Percentiles rank a stretch among this genome's conserved stretches.
Conservation (phyloP, 176 grass and related monocot genomes). For the Raddia distichophylla region DNA sequence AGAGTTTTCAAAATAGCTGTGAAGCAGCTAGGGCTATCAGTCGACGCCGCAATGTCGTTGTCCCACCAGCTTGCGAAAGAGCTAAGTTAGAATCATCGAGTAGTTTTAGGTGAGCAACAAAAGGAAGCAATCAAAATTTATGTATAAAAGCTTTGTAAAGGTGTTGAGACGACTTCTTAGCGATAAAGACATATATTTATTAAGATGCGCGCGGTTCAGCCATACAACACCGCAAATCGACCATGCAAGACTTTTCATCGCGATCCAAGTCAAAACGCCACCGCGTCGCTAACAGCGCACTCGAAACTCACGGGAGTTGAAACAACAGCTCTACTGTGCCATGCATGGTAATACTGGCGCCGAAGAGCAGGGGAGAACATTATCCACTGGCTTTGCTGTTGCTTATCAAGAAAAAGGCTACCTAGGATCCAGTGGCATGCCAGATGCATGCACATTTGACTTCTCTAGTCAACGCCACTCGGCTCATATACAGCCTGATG, state of each 20-base stretch:
- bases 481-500: neutral
- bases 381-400: slow-evolving; percentile 20
- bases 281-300: neutral
- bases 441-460: slow-evolving; percentile 1
- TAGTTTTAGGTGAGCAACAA: no score
- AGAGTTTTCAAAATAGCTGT: no score
- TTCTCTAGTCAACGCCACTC: neutral
- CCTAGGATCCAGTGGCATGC: neutral
- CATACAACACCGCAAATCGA: neutral
- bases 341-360: slow-evolving; percentile 11
- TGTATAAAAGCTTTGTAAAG: no score
- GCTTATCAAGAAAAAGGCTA: slow-evolving; percentile 36
- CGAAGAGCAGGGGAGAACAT: neutral
- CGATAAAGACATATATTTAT: no score
- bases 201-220: no score
- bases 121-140: no score
- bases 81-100: no score
- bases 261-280: neutral
- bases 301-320: neutral
- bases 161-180: no score
- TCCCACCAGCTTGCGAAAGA: no score
- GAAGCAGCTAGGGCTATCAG: no score
- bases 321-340: neutral
- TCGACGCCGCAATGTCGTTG: no score
- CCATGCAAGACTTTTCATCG: slow-evolving; percentile 7